Evolutionary conservation across 2,329 filamentous ascomycete species (phyloP), one percentile per base, ranked within the genome.

Genomic region (Aspergillus transmontanensis): DNA sequence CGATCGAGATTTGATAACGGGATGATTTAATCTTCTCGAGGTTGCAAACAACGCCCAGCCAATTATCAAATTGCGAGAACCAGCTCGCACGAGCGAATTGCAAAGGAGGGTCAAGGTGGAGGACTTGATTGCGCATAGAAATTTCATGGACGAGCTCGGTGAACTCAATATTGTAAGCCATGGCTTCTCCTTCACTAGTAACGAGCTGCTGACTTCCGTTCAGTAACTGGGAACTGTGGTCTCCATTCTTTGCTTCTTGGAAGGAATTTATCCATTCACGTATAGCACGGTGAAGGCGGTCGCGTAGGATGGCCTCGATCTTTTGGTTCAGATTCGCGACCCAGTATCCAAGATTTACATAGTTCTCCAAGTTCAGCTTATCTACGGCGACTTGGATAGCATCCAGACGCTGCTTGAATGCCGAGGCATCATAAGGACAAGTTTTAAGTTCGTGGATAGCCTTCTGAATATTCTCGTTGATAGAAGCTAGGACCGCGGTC

Each of bases 61-160:
- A 99, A 39, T 93, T 87, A 71, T 98, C 94, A 46, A 99, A 85
- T 70, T 97, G 94, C 21, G 90, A 85, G 74, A 96, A 92, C 95
- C 96, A 99, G 74, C 90, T 94, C 14, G 94, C 94, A 68, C 94
- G 88, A 19, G 95, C 94, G 75, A 90, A 95, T 75, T 97, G 93
- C 58, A 98, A 83, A 6, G 95, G 95, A 4, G 95, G 96, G 59
- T 97, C 95, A 30, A 99, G 86, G 73, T 96, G 97, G 69, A 99
- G 97, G 68, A 97, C 91, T 77, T 99, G 95, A 72, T 98, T 98
- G 36, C 92, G 91, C 93, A 99, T 99, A 6, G 93, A 95, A 60
- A 99, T 90, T 76, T 99, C 95, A 70, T 97, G 92, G 19, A 95
- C 85, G 28, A 96, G 85, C 36, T 74, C 73, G 6, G 79, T 75